Conservation (phyloP, 352 stramenopile species). For the Pythium vanterpoolii region DNA sequence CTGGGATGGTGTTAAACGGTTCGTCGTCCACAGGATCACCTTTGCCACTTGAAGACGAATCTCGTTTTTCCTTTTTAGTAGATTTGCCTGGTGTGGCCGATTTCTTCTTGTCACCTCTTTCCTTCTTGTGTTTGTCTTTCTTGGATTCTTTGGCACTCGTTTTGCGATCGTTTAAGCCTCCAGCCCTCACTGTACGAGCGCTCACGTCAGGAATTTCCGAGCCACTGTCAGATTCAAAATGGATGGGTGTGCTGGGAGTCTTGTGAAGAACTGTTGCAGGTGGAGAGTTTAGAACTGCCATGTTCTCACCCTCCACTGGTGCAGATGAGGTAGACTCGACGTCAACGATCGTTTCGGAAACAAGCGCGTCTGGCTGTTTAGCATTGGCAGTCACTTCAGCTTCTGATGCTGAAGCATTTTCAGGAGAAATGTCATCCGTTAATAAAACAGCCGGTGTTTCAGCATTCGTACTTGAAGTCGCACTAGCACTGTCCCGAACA, state of each 20-base stretch:
- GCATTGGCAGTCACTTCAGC: not conserved
- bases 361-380: not conserved
- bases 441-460: not conserved
- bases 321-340: not conserved
- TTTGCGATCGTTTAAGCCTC: constrained; percentile 30
- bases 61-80: constrained; percentile 61
- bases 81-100: constrained; percentile 6
- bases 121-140: constrained; percentile 62
- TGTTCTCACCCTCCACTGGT: not conserved
- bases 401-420: not conserved
- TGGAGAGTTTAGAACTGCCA: not conserved
- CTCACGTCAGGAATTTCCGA: constrained; percentile 17
- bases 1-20: constrained; percentile 4
- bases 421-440: not conserved
- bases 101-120: constrained; percentile 51
- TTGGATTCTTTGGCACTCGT: constrained; percentile 32
- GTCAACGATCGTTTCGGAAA: not conserved
- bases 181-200: not conserved
- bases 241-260: not conserved
- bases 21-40: constrained; percentile 32
- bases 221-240: constrained; percentile 17
- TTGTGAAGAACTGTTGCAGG: not conserved
- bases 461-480: not conserved
- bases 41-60: constrained; percentile 35
- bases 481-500: not conserved